Percentiles rank a stretch among this genome's conserved stretches.
phyloP scores from a whole-genome alignment of 306 rosid species.

The Quercus glauca region DNA sequence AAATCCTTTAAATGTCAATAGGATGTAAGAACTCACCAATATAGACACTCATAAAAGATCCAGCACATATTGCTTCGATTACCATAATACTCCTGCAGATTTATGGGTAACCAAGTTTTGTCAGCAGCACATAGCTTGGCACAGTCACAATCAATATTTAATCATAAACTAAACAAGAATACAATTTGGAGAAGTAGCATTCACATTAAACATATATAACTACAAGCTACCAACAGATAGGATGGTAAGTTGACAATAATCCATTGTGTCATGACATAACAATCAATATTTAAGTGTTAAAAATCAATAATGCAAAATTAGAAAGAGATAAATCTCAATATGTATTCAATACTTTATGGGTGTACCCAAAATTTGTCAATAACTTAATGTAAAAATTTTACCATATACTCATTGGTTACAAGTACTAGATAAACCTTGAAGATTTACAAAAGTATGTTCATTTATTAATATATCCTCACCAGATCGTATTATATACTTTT shows the following conservation, averaged over 20 bases:
- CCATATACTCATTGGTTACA: too few relatives aligned
- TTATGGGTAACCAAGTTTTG: constrained; percentile 15
- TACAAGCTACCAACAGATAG: not conserved
- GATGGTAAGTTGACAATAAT: constrained; percentile 3
- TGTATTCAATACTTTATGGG: not conserved
- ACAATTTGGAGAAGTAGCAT: not conserved
- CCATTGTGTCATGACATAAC: not conserved
- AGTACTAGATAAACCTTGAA: not conserved
- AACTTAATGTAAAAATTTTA: too few relatives aligned
- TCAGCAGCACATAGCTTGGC: constrained; percentile 15
- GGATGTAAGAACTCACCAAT: constrained; percentile 50
- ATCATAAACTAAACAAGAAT: not conserved
- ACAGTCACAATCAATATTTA: constrained; percentile 8
- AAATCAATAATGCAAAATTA: not conserved
- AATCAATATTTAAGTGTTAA: not conserved
- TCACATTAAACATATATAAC: not conserved
- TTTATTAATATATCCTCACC: not conserved
- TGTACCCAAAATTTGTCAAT: not conserved
- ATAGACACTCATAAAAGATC: constrained; percentile 78
- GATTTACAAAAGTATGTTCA: not conserved
- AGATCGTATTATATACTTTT: not conserved
- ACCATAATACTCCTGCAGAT: constrained; percentile 88
- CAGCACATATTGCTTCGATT: constrained; percentile 79
- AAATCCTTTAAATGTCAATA: constrained; percentile 3
- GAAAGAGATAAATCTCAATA: not conserved